These are phyloP conservation scores for Eucalyptus lansdowneana DNA, from an alignment of 345 rosid genomes.

Conservation along the genomic window DNA sequence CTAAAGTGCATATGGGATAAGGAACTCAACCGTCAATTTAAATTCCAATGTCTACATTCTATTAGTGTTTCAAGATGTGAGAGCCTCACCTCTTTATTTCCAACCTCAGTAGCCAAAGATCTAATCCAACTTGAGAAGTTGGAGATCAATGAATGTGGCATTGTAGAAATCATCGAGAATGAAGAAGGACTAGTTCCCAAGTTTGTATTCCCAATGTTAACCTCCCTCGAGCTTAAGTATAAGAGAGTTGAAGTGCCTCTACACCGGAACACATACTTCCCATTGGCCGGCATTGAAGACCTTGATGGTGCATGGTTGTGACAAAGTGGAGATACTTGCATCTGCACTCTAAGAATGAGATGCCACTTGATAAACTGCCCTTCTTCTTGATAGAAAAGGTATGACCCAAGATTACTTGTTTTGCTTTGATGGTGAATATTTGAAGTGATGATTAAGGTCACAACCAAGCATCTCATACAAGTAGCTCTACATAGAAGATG, in stretches of 20 bases:
- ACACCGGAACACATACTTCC: accelerated
- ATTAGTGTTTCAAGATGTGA: accelerated
- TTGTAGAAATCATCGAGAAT: not conserved
- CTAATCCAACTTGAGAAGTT: not conserved
- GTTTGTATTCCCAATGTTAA: too few relatives aligned
- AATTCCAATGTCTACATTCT: accelerated
- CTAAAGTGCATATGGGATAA: not conserved
- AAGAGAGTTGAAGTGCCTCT: too few relatives aligned
- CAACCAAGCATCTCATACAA: too few relatives aligned
- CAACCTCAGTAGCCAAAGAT: accelerated
- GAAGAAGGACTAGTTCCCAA: accelerated
- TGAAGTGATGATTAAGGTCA: too few relatives aligned
- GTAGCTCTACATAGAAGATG: too few relatives aligned
- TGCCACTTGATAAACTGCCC: accelerated
- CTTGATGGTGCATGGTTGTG: too few relatives aligned
- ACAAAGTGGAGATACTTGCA: too few relatives aligned
- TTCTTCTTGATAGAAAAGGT: too few relatives aligned
- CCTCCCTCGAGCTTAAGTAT: accelerated
- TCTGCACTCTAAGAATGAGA: accelerated
- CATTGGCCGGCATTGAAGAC: too few relatives aligned
- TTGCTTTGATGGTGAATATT: too few relatives aligned
- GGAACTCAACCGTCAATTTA: accelerated
- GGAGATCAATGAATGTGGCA: not conserved
- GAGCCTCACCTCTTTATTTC: not conserved
- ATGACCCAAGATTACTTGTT: accelerated